Evolutionary conservation across 805 yeast species (phyloP), one percentile per base, ranked within the genome.

Genomic region (Nakazawaea molendinolei): DNA sequence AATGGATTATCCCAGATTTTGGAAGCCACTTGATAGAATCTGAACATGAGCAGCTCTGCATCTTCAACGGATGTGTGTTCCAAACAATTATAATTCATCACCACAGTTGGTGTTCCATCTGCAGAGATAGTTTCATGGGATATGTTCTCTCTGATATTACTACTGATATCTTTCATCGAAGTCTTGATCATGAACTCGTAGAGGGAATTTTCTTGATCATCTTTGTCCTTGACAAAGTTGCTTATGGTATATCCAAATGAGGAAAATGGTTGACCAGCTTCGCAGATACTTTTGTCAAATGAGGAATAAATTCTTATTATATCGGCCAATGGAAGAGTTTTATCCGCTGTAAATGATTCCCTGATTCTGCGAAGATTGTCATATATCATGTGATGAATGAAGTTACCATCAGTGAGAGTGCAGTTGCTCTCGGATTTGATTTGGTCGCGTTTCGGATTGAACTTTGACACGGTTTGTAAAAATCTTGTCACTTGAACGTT

Each of bases 141-240:
- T 24, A 79, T 60, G 0, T 67, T 61, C 10, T 57, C 47, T 31
- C 12, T 71, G 73, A 61, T 49, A 5, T 66, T 52, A n/a, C 52
- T 43, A 4, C 69, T 71, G 8, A 69, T 56, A 41, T 78, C 76
- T 41, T 71, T 69, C 31, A 72, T 60, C 0, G 86, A 64, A 56
- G 76, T 70, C 38, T 75, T 77, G 18, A 76, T 70, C 86, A 86
- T 79, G 45, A 83, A 83, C 39, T 86, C 94, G 47, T 74, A 76
- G 18, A 79, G 61, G 39, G 71, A 73, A 1, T 69, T 58, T 33
- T 72, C 70, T 23, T 61, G 64, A 26, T 71, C 73, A 31, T 60
- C 45, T 31, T 67, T 67, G 23, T 68, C 68, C 39, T 69, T 71
- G 23, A 75, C 67, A 13, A 67, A 63, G 4, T 67, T 63, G 1